A percentile compares a stretch with the other conserved stretches of the same genome.
phyloP scores from a whole-genome alignment of 192 early-diverging fungal species.

The Backusella mclennaniae region DNA sequence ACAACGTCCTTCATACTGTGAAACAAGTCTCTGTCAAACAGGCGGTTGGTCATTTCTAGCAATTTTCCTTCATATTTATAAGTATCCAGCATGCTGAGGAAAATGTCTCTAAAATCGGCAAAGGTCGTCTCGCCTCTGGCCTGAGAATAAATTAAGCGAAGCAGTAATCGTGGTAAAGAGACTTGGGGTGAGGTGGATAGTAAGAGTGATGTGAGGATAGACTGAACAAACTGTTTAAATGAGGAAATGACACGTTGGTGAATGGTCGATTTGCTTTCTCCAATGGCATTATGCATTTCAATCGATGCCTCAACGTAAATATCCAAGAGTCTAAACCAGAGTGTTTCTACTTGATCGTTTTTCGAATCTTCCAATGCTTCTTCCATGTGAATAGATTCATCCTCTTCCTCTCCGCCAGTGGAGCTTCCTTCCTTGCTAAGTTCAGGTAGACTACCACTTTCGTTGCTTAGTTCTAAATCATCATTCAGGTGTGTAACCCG shows the following conservation, averaged over 20 bases:
- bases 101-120: conserved; percentile 59
- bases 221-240: conserved; percentile 58
- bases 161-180: conserved; percentile 51
- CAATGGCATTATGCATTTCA: conserved; percentile 32
- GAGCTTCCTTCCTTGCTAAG: neutral
- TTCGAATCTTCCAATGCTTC: conserved; percentile 19
- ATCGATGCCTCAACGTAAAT: conserved; percentile 57
- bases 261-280: neutral
- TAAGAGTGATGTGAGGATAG: conserved; percentile 53
- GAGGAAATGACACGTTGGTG: conserved; percentile 45
- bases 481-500: conserved; percentile 1
- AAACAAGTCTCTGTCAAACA: conserved; percentile 61
- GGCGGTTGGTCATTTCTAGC: conserved; percentile 57
- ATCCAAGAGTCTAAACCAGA: conserved; percentile 59
- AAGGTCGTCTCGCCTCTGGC: conserved; percentile 44
- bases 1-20: conserved; percentile 50
- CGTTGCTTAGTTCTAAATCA: conserved; percentile 29
- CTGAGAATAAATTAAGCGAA: conserved; percentile 56
- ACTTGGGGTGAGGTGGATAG: conserved; percentile 59
- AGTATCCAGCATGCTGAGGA: conserved; percentile 61
- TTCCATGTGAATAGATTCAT: neutral
- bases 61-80: conserved; percentile 65
- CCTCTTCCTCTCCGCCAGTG: neutral
- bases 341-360: conserved; percentile 47
- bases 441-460: conserved; percentile 3